Evolutionary conservation across 371 early-diverging fungal species (phyloP), one percentile per base, ranked within the genome.

Genomic region (Chytridiales sp.): DNA sequence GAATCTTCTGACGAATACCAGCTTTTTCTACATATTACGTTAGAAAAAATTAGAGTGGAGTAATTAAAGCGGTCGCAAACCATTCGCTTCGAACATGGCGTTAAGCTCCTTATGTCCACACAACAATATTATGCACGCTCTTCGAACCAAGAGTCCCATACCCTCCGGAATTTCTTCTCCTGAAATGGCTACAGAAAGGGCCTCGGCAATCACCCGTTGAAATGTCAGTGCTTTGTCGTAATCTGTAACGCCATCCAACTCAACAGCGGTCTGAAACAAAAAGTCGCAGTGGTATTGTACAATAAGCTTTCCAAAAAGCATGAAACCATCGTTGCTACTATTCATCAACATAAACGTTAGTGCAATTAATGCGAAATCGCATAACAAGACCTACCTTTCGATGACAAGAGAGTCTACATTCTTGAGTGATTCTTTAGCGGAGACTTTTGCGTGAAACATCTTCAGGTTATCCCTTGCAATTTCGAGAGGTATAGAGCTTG

Each of bases 381-480:
- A 35, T 5, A 36, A 3, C 26, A 35, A 24, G 19, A 19, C 9
- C 9, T 19, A 15, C 13, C 9, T 44, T 44, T 44, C 24, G 13
- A 8, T n/a, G n/a, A n/a, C n/a, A n/a, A n/a, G 46, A 19, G 46
- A 5, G 5, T 13, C 17, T 19, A 52, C 8, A 11, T 4, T 52
- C 32, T 31, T 52, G 39, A 34, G 24, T 9, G 44, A n/a, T 47
- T 47, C 17, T 17, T 47, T 44, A 15, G 35, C 31, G 4, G 47
- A 19, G 9, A 46, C 47, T 15, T 50, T 46, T 4, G 55, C 32
- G 43, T 70, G 57, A 42, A 64, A 70, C 13, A 54, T 39, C 13
- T 19, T 19, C 4, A 72, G 26, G 39, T 72, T 72, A 6, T 62
- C 63, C 27, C 40, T 54, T 1, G 68, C 67, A 47, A 68, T 56